Percentiles rank a stretch among this genome's conserved stretches.
Evolutionary conservation across 2,329 filamentous ascomycete genomes (phyloP).

Genomic region (Thielaviopsis ethacetica): DNA sequence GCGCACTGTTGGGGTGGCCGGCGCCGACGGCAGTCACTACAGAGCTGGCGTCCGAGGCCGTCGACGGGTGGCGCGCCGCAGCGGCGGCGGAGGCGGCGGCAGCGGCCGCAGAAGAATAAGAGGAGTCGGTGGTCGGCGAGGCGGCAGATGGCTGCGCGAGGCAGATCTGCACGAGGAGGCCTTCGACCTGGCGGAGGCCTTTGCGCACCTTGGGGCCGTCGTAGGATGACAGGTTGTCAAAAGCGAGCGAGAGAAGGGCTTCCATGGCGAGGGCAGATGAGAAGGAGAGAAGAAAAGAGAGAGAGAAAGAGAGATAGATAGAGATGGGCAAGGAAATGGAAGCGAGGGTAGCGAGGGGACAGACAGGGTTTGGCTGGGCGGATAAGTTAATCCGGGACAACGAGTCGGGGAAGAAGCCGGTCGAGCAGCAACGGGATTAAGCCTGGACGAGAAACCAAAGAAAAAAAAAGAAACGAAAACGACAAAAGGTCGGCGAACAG

Average conservation of each 20-base stretch:
- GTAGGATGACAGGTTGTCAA: slow-evolving; percentile 90
- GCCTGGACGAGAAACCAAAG: too few species aligned
- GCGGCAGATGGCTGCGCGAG: slow-evolving; percentile 34
- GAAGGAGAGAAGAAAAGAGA: slow-evolving; percentile 5
- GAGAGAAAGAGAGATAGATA: too few species aligned
- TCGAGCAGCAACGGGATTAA: too few species aligned
- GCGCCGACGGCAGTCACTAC: slow-evolving; percentile 15
- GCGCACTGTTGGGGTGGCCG: slow-evolving; percentile 17
- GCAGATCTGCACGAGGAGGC: slow-evolving; percentile 85
- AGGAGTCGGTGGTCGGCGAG: slow-evolving; percentile 11
- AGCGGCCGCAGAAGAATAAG: slow-evolving; percentile 12
- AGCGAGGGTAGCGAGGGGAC: too few species aligned
- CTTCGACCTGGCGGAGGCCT: slow-evolving; percentile 85
- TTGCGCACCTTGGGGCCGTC: slow-evolving; percentile 83
- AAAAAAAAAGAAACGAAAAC: neutral
- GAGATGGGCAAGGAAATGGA: too few species aligned
- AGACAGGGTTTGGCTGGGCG: too few species aligned
- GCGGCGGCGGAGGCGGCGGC: slow-evolving; percentile 13
- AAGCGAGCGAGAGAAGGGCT: slow-evolving; percentile 75
- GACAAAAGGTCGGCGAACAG: too few species aligned
- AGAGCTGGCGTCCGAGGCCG: too few species aligned
- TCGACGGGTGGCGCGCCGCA: too few species aligned
- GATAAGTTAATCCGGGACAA: too few species aligned
- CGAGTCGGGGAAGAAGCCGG: too few species aligned
- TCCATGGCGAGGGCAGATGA: slow-evolving; percentile 48